These are phyloP conservation scores for Dittrichia graveolens DNA, from an alignment of 129 eudicot species.

Conservation along the genomic window DNA sequence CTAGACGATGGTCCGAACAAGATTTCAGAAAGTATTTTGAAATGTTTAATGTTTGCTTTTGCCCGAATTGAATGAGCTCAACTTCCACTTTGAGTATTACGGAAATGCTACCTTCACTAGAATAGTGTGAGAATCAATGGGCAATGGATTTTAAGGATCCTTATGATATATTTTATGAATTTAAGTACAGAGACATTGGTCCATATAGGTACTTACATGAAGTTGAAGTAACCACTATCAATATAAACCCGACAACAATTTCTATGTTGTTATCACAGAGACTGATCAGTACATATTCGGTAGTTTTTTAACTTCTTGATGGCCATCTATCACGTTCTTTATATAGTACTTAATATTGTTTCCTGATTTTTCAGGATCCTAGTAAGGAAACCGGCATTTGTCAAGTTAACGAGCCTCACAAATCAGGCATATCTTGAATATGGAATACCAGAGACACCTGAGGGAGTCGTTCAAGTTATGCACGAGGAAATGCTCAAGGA, in stretches of 20 bases:
- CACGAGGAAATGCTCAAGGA: constrained; percentile 67
- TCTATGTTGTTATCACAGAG: constrained; percentile 60
- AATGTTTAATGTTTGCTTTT: constrained; percentile 70
- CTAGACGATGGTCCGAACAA: constrained; percentile 60
- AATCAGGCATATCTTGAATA: constrained; percentile 82
- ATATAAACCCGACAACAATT: constrained; percentile 46
- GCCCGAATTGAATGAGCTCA: constrained; percentile 67
- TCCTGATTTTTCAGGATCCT: constrained; percentile 47
- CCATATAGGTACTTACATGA: constrained; percentile 62
- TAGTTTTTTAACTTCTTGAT: not conserved
- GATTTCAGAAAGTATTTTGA: constrained; percentile 62
- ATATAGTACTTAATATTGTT: constrained; percentile 6
- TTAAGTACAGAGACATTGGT: constrained; percentile 67
- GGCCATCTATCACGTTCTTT: too few relatives aligned
- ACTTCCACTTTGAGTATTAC: constrained; percentile 32
- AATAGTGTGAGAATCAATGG: constrained; percentile 38
- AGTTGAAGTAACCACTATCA: constrained; percentile 58
- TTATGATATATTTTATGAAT: constrained; percentile 56
- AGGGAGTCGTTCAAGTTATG: constrained; percentile 65
- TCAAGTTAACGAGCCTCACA: constrained; percentile 55
- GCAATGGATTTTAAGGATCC: constrained; percentile 72
- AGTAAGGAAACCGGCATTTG: constrained; percentile 56
- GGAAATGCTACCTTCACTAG: constrained; percentile 55
- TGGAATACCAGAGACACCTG: constrained; percentile 80
- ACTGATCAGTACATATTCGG: constrained; percentile 58